Percentiles rank a stretch among this genome's conserved stretches.
Conservation (phyloP, 2,329 filamentous ascomycete species). For the Neonectria neomacrospora region DNA sequence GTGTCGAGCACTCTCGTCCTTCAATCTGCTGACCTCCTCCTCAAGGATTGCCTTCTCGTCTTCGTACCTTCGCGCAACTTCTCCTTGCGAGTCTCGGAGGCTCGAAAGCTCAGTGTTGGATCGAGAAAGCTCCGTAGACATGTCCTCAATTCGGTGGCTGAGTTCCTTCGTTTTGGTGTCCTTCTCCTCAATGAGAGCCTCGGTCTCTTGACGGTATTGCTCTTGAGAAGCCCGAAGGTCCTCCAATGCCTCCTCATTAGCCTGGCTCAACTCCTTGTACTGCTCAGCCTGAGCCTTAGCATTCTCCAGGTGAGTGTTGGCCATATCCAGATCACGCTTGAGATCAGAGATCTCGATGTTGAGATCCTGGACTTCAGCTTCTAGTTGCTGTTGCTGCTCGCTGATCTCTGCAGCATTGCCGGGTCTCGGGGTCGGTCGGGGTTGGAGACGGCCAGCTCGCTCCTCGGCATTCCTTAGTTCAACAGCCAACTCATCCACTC, state of each 20-base stretch:
- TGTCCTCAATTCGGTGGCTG: constrained; percentile 83
- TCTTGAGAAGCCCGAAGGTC: constrained; percentile 84
- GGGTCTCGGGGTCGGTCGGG: constrained; percentile 75
- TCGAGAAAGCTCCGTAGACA: constrained; percentile 81
- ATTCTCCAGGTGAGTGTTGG: constrained; percentile 82
- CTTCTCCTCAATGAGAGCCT: constrained; percentile 79
- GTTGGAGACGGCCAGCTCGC: constrained; percentile 81
- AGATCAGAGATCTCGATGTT: constrained; percentile 86
- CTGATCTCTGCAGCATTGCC: constrained; percentile 55
- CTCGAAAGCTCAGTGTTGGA: constrained; percentile 85
- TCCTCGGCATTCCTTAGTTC: constrained; percentile 92
- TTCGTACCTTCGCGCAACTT: constrained; percentile 75
- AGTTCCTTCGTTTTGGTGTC: constrained; percentile 83
- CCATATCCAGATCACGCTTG: constrained; percentile 85
- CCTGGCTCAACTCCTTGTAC: constrained; percentile 88
- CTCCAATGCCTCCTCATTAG: constrained; percentile 86
- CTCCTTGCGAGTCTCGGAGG: constrained; percentile 82
- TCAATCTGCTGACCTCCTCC: constrained; percentile 81
- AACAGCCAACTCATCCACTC: constrained; percentile 88
- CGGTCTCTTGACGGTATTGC: constrained; percentile 88
- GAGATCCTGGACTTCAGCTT: constrained; percentile 80
- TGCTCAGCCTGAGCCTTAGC: constrained; percentile 84
- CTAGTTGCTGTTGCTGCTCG: constrained; percentile 60
- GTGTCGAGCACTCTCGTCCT: constrained; percentile 84
- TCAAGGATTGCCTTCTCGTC: constrained; percentile 86